phyloP scores from a whole-genome alignment of 2,329 filamentous ascomycete species.

The Xylariaceae sp. region DNA sequence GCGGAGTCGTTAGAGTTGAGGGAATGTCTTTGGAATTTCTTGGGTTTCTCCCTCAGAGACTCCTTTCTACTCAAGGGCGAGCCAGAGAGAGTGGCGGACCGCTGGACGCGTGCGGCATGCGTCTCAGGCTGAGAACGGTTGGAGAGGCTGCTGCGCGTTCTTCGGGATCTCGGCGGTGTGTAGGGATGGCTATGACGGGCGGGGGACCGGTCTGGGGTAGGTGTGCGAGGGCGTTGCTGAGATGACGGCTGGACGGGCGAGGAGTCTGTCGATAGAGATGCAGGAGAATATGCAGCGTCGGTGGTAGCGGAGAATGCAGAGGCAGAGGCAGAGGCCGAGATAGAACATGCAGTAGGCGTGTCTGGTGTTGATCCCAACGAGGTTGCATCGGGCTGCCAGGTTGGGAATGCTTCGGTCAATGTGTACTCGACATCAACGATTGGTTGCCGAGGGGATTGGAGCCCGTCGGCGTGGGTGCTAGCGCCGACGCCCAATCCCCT shows the following conservation, averaged over 20 bases:
- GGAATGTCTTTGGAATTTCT: constrained; percentile 30
- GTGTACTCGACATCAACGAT: constrained; percentile 19
- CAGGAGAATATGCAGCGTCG: constrained; percentile 6
- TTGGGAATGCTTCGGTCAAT: constrained; percentile 22
- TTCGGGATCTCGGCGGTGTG: constrained; percentile 18
- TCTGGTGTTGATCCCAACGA: constrained; percentile 2
- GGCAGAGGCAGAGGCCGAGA: constrained; percentile 17
- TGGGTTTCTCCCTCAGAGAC: constrained; percentile 21
- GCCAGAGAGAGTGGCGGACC: constrained; percentile 34
- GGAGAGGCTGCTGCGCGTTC: constrained; percentile 15
- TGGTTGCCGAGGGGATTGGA: constrained; percentile 25
- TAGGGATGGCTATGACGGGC: constrained; percentile 7
- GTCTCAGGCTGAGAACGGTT: constrained; percentile 30
- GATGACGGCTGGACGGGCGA: constrained; percentile 1
- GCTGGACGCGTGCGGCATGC: constrained; percentile 45
- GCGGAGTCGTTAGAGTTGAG: constrained; percentile 39
- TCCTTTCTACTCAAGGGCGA: constrained; percentile 24
- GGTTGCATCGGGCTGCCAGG: constrained; percentile 17
- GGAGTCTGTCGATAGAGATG: constrained; percentile 3
- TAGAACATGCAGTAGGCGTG: constrained; percentile 14
- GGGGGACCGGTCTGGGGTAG: background rate
- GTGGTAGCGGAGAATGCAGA: constrained; percentile 16
- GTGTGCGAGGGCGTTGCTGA: background rate
- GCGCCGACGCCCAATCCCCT: constrained; percentile 15
- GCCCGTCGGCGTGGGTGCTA: background rate